Percentiles rank a stretch among this genome's conserved stretches.
These are phyloP conservation scores for Ogataea trehaloabstinens DNA, from an alignment of 805 yeast genomes.

Conservation along the genomic window DNA sequence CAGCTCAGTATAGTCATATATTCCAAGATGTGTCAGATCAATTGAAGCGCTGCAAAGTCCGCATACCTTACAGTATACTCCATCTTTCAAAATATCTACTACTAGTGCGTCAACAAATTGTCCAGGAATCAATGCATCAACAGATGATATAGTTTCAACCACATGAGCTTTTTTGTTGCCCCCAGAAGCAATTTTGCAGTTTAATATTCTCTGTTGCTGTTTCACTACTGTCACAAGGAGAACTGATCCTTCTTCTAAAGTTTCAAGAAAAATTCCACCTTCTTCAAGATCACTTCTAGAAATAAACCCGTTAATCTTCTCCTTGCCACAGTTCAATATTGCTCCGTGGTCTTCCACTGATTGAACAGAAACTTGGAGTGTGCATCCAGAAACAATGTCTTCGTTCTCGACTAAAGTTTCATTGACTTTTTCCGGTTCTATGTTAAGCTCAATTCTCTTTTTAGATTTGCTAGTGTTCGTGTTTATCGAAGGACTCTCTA, in stretches of 20 bases:
- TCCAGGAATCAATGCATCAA: conserved; percentile 87
- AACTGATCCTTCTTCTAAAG: conserved; percentile 61
- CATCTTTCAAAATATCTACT: conserved; percentile 55
- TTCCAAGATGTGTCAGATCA: conserved; percentile 62
- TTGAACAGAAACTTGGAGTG: conserved; percentile 73
- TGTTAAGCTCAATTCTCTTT: conserved; percentile 66
- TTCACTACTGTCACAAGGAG: conserved; percentile 59
- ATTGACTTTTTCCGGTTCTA: conserved; percentile 76
- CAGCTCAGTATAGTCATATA: conserved; percentile 42
- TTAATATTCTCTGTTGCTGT: conserved; percentile 54
- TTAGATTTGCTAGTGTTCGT: conserved; percentile 37
- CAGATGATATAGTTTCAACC: conserved; percentile 58
- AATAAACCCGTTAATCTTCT: conserved; percentile 63
- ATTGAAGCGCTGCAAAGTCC: conserved; percentile 76
- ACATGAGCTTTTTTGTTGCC: conserved; percentile 47
- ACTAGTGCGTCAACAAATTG: conserved; percentile 71
- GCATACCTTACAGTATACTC: conserved; percentile 68
- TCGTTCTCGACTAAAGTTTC: conserved; percentile 53
- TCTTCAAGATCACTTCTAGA: conserved; percentile 61
- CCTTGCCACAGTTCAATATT: conserved; percentile 66
- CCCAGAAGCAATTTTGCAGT: conserved; percentile 48
- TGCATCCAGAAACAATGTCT: conserved; percentile 59
- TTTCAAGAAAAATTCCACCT: conserved; percentile 35
- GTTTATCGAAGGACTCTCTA: conserved; percentile 40
- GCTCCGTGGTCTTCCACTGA: conserved; percentile 93